Base-by-base conservation (phyloP, 495 filamentous ascomycete species). In the Penicillium malachiteum region DNA sequence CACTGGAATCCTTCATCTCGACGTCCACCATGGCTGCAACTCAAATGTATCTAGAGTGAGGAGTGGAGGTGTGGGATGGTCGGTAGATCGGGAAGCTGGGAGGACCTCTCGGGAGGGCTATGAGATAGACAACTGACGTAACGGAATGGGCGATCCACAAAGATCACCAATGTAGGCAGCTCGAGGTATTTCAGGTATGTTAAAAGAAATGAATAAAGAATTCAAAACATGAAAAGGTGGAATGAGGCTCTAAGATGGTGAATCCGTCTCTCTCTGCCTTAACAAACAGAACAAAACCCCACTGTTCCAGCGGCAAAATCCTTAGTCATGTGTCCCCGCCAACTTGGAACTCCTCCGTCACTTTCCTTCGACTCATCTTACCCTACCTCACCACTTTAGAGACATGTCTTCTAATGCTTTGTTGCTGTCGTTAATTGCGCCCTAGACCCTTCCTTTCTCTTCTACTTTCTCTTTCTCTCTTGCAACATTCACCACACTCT, bases 1-100 rank as follows among this genome's bases (percentile, higher is more conserved):
- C 66, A 26, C 79, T 80, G 38, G 87, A 90, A 74, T 98, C 94
- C 50, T 89, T 86, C 95, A 97, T 97, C 60, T 97, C 91, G 42
- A 97, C 89, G 74, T 98, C 95, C 53, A 93, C 89, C 94, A 98
- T 98, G n/a, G 5, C 17, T 38, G 32, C 16, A 35, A 31, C n/a
- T 38, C n/a, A 8, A 43, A n/a, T 44, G 43, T 21, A 30, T 44
- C 11, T 17, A 14, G 30, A 7, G 30, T 21, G 21, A 14, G 42
- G 7, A 17, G 43, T 46, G 43, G 26, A 30, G 46, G 46, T 30
- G 46, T 35, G 46, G 32, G 34, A 37, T 37, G 46, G 33, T 18
- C 7, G 46, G n/a, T 49, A 49, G 46, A 21, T 35, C 31, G 31
- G 42, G 18, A 30, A n/a, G 43, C 43, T 46, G 26, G 39, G 57